Base-by-base conservation (phyloP, 805 yeast species). In the Komagataella pastoris region DNA sequence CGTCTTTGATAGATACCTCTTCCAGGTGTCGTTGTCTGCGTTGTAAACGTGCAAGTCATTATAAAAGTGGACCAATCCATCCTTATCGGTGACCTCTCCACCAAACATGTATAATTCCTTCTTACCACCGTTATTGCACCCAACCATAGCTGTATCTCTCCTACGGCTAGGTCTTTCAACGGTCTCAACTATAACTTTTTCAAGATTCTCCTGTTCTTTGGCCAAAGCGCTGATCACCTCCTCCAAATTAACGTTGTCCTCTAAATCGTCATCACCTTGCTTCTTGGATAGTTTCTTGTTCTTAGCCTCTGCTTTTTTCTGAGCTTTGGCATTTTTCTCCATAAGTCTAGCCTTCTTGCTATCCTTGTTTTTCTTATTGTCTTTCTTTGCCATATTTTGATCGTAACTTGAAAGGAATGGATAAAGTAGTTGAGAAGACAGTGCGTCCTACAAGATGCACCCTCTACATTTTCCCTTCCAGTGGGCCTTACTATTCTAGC, bases 291-390 rank as follows among this genome's bases (percentile, higher is more conserved):
- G 71, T 64, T 88, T 88, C 66, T 89, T 87, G 59, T 76, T 73
- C 67, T 88, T 90, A 6, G 65, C 58, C 47, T 82, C 93, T 7
- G 93, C 82, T 63, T 93, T 91, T 50, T 79, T 70, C 50, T 72
- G 75, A 50, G 79, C 84, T 66, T 91, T 91, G 66, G 83, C 81
- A 55, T 77, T 80, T 70, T 91, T 91, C 56, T 79, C 88, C 44
- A 91, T 95, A 24, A 84, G 72, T 49, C 96, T 79, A 19, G 93
- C 95, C 75, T 88, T 89, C 67, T 88, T 88, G 59, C 96, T 88
- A 49, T 87, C 96, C 66, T 88, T 89, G 57, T 87, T 82, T 66
- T 88, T 87, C 69, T 88, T 88, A 5, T 30, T 30, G 55, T 75
- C 83, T 60, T 80, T 71, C 70, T 90, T 91, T 14, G 91, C 97